Evolutionary conservation across 257 asterid species (phyloP), one percentile per base, ranked within the genome.

Genomic region (Salvia rosmarinus): DNA sequence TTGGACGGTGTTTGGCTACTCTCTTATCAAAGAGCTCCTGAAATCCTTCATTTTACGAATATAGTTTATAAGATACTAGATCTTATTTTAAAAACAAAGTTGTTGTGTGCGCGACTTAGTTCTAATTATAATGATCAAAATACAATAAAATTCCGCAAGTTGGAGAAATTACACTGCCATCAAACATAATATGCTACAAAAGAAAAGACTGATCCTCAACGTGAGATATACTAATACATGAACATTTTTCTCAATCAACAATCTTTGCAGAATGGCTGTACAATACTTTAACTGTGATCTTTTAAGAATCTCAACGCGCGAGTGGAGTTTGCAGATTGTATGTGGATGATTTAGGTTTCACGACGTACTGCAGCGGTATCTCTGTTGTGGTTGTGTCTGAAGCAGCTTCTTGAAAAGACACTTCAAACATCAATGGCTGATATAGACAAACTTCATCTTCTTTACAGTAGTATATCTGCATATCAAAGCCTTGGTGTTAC

Each of bases 361-460:
- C 92, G 25, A 73, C 39, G 49, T 91, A 82, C 11, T 88, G 73
- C 73, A 95, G 82, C 17, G 80, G 61, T 65, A 89, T 81, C 66
- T 89, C 80, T 21, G 82, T 82, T 2, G 86, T 85, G 77, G 79
- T 63, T 47, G 88, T 74, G 21, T 80, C 84, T 13, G 86, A 77
- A 67, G 62, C 74, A 46, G 76, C 85, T 75, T 88, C 96, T 85
- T 84, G 76, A 71, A 95, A 91, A 14, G 86, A 85, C 30, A 91
- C 86, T 73, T 88, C 95, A 75, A 95, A 91, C 80, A 70, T 81
- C 84, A 91, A 59, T 0, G 96, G 86, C 77, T 89, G 86, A 67
- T 91, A 95, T 37, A 95, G 75, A 78, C 99, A 95, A 34, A 95
- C 97, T 77, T 95, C 99, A 54, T 91, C 96, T 77, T 95, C 99